A percentile compares a stretch with the other conserved stretches of the same genome.
These are phyloP conservation scores for Amorphotheca resinae DNA, from an alignment of 495 filamentous ascomycete genomes.

Conservation along the genomic window DNA sequence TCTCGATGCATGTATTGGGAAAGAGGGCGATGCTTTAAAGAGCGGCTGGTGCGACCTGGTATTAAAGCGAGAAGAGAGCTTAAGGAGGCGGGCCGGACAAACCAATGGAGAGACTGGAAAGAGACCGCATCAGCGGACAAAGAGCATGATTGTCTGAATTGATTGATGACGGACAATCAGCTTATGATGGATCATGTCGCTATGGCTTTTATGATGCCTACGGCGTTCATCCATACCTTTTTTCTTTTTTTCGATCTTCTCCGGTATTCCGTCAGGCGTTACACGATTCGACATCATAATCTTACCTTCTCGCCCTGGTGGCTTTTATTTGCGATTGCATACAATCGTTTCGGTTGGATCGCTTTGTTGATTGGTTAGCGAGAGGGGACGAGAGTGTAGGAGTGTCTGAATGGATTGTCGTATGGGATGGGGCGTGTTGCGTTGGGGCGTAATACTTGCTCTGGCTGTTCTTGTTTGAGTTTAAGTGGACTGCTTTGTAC, in stretches of 20 bases:
- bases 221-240: background rate
- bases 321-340: constrained; percentile 11
- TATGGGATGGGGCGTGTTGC: background rate
- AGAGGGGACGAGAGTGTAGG: background rate
- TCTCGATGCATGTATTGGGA: constrained; percentile 37
- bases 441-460: background rate
- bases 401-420: background rate
- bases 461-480: constrained; percentile 3
- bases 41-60: constrained; percentile 78
- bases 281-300: constrained; percentile 7
- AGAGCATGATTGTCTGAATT: constrained; percentile 36
- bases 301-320: constrained; percentile 12
- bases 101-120: constrained; percentile 27
- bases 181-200: constrained; percentile 13
- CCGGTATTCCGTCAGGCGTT: too few species aligned
- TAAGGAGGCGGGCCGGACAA: constrained; percentile 7
- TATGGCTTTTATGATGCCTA: constrained; percentile 6
- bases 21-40: constrained; percentile 29
- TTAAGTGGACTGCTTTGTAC: background rate
- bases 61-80: constrained; percentile 43
- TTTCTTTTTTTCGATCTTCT: constrained; percentile 1
- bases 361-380: background rate
- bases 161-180: background rate
- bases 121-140: constrained; percentile 38
- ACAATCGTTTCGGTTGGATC: background rate